Percentiles rank a stretch among this genome's conserved stretches.
These are phyloP conservation scores for Biscutella auriculata DNA, from an alignment of 441 rosid genomes.

Conservation along the genomic window DNA sequence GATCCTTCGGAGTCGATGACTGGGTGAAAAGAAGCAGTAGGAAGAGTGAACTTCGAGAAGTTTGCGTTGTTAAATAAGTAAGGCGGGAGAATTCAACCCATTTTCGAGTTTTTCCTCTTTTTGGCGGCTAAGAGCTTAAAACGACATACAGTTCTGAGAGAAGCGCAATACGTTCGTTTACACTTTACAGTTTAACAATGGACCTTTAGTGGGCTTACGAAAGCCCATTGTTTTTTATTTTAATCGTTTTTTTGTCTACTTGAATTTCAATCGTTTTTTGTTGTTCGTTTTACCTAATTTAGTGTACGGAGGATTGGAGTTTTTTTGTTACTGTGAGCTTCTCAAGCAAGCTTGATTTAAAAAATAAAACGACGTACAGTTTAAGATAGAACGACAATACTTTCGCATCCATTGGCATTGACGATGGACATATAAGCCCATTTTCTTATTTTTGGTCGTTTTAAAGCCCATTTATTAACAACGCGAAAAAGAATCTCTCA, in stretches of 20 bases:
- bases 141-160: too few species aligned
- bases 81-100: constrained; percentile 15
- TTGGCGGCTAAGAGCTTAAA: constrained; percentile 11
- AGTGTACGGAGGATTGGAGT: too few species aligned
- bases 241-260: too few species aligned
- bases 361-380: constrained; percentile 1
- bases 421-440: not conserved
- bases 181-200: too few species aligned
- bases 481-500: not conserved
- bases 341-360: too few species aligned
- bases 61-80: not conserved
- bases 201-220: too few species aligned
- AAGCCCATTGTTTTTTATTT: too few species aligned
- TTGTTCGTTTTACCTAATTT: too few species aligned
- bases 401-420: not conserved
- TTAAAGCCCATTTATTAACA: not conserved
- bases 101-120: not conserved
- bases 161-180: too few species aligned
- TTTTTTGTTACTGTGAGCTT: too few species aligned
- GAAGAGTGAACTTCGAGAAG: not conserved
- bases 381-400: constrained; percentile 2
- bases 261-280: too few species aligned
- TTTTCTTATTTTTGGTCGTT: not conserved
- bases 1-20: not conserved
- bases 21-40: not conserved